Percentiles rank a stretch among this genome's conserved stretches.
These are phyloP conservation scores for Skeletonema marinoi DNA, from an alignment of 108 stramenopile species.

Conservation along the genomic window DNA sequence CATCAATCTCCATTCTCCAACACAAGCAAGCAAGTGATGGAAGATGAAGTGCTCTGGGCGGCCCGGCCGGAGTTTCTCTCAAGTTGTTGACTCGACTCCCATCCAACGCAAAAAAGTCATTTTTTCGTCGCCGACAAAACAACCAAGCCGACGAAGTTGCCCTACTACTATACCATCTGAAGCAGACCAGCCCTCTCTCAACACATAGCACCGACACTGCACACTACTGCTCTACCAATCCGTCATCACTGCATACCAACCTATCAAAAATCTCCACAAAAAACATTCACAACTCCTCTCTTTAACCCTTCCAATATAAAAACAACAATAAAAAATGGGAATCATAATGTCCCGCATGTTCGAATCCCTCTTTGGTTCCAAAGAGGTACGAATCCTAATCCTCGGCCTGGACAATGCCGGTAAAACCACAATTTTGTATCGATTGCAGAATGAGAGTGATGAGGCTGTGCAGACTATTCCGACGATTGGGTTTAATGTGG, in stretches of 20 bases:
- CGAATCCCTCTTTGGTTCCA: slow-evolving; percentile 94
- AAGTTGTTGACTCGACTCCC: no score
- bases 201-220: neutral
- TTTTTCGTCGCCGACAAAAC: no score
- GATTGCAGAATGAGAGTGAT: slow-evolving; percentile 89
- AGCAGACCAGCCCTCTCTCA: neutral
- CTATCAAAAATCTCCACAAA: neutral
- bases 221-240: neutral
- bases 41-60: no score
- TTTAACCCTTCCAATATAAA: neutral
- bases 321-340: slow-evolving; percentile 75
- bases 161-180: neutral
- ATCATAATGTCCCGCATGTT: slow-evolving; percentile 93
- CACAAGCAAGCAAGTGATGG: no score
- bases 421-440: slow-evolving; percentile 98
- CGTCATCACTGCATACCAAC: neutral
- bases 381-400: slow-evolving; percentile 98
- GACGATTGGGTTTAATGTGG: slow-evolving; percentile 99
- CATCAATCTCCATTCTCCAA: no score
- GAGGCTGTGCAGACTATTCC: slow-evolving; percentile 99
- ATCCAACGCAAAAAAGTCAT: no score
- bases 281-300: neutral
- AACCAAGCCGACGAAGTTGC: no score
- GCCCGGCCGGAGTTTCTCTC: no score
- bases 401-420: slow-evolving; percentile 99